These are phyloP conservation scores for Penicillium fimorum DNA, from an alignment of 495 filamentous ascomycete genomes.

Conservation along the genomic window DNA sequence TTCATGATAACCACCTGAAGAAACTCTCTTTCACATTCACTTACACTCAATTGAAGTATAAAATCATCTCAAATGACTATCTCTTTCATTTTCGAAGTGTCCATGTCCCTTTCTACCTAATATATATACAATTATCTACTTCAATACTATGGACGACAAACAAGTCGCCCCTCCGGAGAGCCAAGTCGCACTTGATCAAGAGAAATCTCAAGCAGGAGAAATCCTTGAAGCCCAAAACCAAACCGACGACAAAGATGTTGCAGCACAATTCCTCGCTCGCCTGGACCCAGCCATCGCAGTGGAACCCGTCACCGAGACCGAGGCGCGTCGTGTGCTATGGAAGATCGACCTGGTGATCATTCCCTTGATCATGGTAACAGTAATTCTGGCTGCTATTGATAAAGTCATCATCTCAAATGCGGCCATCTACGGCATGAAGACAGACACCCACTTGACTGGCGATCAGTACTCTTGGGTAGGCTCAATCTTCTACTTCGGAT, in stretches of 20 bases:
- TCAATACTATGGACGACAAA: conserved; percentile 8
- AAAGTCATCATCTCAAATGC: conserved; percentile 37
- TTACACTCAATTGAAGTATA: background rate
- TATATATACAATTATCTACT: background rate
- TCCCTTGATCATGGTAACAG: conserved; percentile 35
- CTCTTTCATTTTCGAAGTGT: background rate
- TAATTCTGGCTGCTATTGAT: conserved; percentile 32
- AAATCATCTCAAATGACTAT: background rate
- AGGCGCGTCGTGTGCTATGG: conserved; percentile 29
- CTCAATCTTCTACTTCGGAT: conserved; percentile 48
- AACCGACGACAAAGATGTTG: conserved; percentile 20
- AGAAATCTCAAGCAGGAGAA: conserved; percentile 12
- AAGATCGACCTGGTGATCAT: conserved; percentile 36
- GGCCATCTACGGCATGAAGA: conserved; percentile 46
- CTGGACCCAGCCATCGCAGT: conserved; percentile 13
- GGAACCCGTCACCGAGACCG: conserved; percentile 17
- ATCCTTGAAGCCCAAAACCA: conserved; percentile 4
- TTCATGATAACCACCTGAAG: background rate
- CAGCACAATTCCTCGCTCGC: conserved; percentile 17
- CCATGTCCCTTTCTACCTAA: background rate
- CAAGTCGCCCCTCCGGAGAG: background rate
- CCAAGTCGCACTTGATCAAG: conserved; percentile 5
- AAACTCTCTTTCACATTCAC: background rate
- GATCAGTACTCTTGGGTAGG: conserved; percentile 52
- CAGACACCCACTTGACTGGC: conserved; percentile 38